phyloP scores from a whole-genome alignment of 352 stramenopile genomes.

The Phytophthora pluvialis region DNA sequence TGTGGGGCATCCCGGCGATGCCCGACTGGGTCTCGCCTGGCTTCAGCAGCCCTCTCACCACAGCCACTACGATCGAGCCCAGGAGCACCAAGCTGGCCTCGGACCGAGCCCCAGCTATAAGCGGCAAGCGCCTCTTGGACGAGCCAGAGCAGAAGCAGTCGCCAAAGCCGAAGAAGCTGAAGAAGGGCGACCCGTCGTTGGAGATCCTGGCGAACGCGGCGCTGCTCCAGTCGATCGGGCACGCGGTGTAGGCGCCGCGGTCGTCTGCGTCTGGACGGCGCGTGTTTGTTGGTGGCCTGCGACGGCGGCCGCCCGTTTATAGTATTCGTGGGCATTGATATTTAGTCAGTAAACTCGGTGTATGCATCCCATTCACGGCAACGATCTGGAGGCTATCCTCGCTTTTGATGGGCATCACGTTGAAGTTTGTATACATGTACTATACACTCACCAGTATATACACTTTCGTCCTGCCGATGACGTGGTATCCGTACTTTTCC shows the following conservation, averaged over 20 bases:
- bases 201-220: constrained; percentile 79
- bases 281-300: constrained; percentile 15
- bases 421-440: constrained; percentile 18
- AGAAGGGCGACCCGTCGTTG: constrained; percentile 53
- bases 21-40: constrained; percentile 26
- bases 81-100: constrained; percentile 46
- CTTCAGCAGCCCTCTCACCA: constrained; percentile 15
- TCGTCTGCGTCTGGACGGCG: background rate
- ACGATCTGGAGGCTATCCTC: background rate
- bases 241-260: constrained; percentile 27
- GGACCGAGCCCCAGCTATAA: constrained; percentile 35
- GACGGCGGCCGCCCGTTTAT: constrained; percentile 9
- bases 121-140: constrained; percentile 48
- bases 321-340: constrained; percentile 25
- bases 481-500: constrained; percentile 7
- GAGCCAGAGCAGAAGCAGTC: constrained; percentile 20
- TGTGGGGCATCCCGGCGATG: constrained; percentile 30
- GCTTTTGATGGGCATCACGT: background rate
- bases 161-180: constrained; percentile 10
- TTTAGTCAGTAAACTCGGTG: constrained; percentile 23
- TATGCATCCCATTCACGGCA: constrained; percentile 2
- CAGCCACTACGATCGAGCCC: constrained; percentile 61
- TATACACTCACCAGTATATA: background rate
- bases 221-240: constrained; percentile 70
- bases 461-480: background rate